Evolutionary conservation across 1,139 yeast species (phyloP).

Genomic region (Suhomyces bribrorum): DNA sequence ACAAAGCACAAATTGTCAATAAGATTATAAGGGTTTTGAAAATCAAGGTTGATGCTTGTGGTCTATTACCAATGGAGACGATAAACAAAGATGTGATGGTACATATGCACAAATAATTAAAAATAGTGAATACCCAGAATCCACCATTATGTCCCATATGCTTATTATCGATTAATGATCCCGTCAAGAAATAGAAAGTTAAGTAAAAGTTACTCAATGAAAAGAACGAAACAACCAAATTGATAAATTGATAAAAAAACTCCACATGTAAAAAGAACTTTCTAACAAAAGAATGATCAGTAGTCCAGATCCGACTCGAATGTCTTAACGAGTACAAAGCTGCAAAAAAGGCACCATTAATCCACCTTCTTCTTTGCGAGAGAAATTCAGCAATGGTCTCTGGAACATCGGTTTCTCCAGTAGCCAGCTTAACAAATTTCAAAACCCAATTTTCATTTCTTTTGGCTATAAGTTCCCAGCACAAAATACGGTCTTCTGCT

Average conservation of each 20-base stretch:
- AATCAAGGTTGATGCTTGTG: constrained; percentile 77
- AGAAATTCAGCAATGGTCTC: constrained; percentile 87
- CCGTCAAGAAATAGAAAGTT: constrained; percentile 91
- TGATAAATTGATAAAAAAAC: constrained; percentile 76
- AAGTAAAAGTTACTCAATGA: constrained; percentile 87
- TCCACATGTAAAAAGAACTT: constrained; percentile 81
- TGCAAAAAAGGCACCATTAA: constrained; percentile 96
- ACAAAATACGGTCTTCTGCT: constrained; percentile 94
- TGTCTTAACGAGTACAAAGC: constrained; percentile 86
- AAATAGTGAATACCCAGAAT: constrained; percentile 75
- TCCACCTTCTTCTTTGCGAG: constrained; percentile 96
- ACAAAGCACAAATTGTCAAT: constrained; percentile 75
- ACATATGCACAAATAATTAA: constrained; percentile 81
- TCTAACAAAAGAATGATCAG: constrained; percentile 77
- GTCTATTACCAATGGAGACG: constrained; percentile 93
- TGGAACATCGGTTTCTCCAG: constrained; percentile 98
- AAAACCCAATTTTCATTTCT: constrained; percentile 85
- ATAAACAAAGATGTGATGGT: constrained; percentile 82
- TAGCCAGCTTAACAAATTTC: constrained; percentile 88
- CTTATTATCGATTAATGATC: constrained; percentile 61
- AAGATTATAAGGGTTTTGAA: constrained; percentile 72
- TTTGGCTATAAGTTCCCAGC: constrained; percentile 97
- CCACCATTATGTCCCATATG: constrained; percentile 69
- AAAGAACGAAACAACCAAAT: constrained; percentile 81
- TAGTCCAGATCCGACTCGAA: constrained; percentile 77